Evolutionary conservation across 163 green algal genomes (phyloP), one percentile per base, ranked within the genome.

Genomic region (Chloroidium sp.): DNA sequence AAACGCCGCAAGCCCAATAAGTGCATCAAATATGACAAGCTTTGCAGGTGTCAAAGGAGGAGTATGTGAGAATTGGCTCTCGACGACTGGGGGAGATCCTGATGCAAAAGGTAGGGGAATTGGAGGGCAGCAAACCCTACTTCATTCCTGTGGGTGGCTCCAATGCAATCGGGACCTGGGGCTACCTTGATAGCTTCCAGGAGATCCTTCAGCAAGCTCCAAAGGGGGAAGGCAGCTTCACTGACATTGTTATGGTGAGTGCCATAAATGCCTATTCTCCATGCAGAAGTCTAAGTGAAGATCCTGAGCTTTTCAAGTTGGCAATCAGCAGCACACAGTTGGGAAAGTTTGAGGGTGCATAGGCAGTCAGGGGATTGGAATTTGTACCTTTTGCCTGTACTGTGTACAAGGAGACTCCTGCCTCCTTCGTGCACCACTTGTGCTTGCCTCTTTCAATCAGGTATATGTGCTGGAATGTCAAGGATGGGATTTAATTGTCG

Each of bases 101-200:
- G 36, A 36, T 36, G 36, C 36, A 36, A 36, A 36, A 36, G 36
- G 36, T 36, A 36, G 36, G 36, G 36, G 36, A 36, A 36, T 36
- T 36, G 36, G 36, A 91, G 62, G 93, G 94, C 6, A 67, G 79
- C 10, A 88, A 88, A 61, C 95, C 95, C 0, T 97, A 95, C 81
- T 79, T 95, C 72, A 94, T 98, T 72, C 93, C 94, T 1, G 94
- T 98, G 2, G 95, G 95, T 0, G 95, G 94, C 57, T 93, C 87
- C 81, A 96, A 90, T 81, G 78, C 93, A 1, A 81, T 97, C 67
- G 94, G 87, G 36, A 86, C 83, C 68, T 97, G 93, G 92, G 94
- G 94, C 0, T 98, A 98, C 86, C n/a, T 98, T 2, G 81, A 94
- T 76, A 89, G 90, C 4, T 79, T 96, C 1, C 78, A 90, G 1